These are phyloP conservation scores for Lachnellula occidentalis DNA, from an alignment of 2,329 filamentous ascomycete genomes.

Conservation along the genomic window DNA sequence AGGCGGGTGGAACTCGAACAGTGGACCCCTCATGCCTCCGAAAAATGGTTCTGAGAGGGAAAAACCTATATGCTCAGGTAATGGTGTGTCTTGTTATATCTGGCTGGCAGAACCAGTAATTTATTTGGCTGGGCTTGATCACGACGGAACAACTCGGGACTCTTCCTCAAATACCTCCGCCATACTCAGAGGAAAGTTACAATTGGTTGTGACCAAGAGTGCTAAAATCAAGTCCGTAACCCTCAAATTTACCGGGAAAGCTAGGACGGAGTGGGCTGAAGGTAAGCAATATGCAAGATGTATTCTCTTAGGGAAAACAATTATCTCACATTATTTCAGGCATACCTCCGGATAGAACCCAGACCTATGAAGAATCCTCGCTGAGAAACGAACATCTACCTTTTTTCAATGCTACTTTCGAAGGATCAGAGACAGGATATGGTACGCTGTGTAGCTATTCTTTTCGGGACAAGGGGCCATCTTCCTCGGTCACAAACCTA, in stretches of 20 bases:
- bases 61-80: conserved; percentile 70
- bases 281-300: conserved; percentile 46
- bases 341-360: conserved; percentile 80
- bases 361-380: conserved; percentile 77
- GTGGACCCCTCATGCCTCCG: not conserved
- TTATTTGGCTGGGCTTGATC: conserved; percentile 71
- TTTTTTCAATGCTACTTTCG: conserved; percentile 79
- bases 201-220: conserved; percentile 78
- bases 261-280: conserved; percentile 93
- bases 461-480: conserved; percentile 26
- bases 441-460: conserved; percentile 58
- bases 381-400: conserved; percentile 84
- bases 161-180: conserved; percentile 48
- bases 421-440: conserved; percentile 51
- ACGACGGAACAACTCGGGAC: conserved; percentile 37
- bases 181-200: conserved; percentile 78
- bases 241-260: conserved; percentile 77
- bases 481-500: conserved; percentile 25
- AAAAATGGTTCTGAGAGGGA: conserved; percentile 36
- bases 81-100: conserved; percentile 69
- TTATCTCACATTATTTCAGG: conserved; percentile 38
- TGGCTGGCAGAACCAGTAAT: conserved; percentile 73
- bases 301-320: not conserved
- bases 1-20: not conserved
- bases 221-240: conserved; percentile 90